phyloP scores from a whole-genome alignment of 176 grass and related monocot genomes.

The Oryza brachyantha region DNA sequence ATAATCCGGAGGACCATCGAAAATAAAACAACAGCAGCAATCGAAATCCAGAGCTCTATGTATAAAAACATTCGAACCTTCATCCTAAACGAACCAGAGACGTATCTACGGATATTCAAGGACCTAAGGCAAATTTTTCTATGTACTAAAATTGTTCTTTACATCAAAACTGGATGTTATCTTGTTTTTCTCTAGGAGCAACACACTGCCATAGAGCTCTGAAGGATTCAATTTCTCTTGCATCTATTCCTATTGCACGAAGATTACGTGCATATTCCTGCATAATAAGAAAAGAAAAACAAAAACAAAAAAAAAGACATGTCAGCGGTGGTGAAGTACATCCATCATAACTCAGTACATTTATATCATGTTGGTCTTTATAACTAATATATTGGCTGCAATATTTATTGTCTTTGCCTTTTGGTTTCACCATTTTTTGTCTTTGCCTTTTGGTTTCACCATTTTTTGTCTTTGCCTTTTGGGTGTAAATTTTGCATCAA shows the following conservation, averaged over 20 bases:
- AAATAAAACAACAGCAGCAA: not conserved
- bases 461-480: too few species aligned
- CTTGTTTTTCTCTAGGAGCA: conserved; percentile 93
- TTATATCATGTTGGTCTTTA: not conserved
- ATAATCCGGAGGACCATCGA: not conserved
- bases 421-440: too few species aligned
- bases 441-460: too few species aligned
- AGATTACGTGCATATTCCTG: conserved; percentile 95
- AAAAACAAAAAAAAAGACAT: not conserved
- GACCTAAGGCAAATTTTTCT: conserved; percentile 31
- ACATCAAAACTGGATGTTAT: conserved; percentile 65
- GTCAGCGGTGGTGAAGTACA: not conserved
- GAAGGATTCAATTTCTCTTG: conserved; percentile 65
- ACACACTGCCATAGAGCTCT: conserved; percentile 85
- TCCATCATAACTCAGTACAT: not conserved
- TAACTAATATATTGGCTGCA: not conserved
- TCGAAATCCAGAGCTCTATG: conserved; percentile 29
- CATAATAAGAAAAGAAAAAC: conserved; percentile 13
- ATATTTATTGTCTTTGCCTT: too few species aligned
- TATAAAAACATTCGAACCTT: conserved; percentile 20
- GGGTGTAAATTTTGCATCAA: too few species aligned
- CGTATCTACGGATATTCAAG: conserved; percentile 22
- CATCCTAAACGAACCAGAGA: conserved; percentile 14
- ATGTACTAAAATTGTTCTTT: conserved; percentile 30
- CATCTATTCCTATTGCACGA: conserved; percentile 61